Conservation (phyloP, 202 grass and related monocot genomes). For the Cymbopogon flexuosus region DNA sequence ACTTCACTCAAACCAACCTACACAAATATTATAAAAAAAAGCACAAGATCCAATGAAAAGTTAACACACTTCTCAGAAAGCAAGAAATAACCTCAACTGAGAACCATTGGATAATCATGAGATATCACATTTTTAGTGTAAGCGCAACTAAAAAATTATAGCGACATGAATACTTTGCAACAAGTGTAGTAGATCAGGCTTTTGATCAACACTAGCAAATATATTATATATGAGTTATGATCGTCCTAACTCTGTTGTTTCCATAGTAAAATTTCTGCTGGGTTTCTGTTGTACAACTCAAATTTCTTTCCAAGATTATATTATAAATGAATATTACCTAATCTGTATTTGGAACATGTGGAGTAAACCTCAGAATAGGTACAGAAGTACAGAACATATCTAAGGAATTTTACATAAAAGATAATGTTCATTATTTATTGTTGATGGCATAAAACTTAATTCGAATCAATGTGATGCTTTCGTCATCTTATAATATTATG, state of each 20-base stretch:
- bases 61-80: not conserved
- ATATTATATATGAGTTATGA: not conserved
- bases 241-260: not conserved
- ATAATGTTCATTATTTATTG: not conserved
- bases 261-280: not conserved
- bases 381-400: not conserved
- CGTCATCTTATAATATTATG: not conserved
- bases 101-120: not conserved
- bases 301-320: not conserved
- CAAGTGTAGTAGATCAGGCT: not conserved
- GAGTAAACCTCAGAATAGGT: not conserved
- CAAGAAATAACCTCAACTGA: not conserved
- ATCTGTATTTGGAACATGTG: not conserved
- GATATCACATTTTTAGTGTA: not conserved
- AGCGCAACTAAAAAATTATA: not conserved
- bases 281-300: not conserved
- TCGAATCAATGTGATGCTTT: not conserved
- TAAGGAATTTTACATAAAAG: not conserved
- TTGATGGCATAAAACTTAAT: not conserved
- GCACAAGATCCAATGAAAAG: not conserved
- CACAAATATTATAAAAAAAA: not conserved
- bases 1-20: not conserved
- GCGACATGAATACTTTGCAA: not conserved
- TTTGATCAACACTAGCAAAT: not conserved
- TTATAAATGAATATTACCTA: not conserved